Conservation (phyloP, 2,329 filamentous ascomycete species). For the Canariomyces notabilis region DNA sequence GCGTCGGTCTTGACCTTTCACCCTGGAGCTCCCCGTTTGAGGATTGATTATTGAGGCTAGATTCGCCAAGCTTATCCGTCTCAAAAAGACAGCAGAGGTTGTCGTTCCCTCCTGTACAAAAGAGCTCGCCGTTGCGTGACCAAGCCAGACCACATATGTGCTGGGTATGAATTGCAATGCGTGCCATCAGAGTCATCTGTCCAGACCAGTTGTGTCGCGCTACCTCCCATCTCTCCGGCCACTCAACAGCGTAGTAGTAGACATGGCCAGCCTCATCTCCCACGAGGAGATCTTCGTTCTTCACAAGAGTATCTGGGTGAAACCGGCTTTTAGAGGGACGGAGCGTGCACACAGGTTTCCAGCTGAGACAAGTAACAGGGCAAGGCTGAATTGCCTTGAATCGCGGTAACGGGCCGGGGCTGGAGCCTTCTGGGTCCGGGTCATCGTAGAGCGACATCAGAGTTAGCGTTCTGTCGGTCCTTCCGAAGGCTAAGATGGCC, state of each 20-base stretch:
- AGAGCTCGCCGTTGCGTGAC: constrained; percentile 59
- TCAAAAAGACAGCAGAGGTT: constrained; percentile 83
- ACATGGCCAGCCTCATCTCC: constrained; percentile 79
- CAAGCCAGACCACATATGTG: constrained; percentile 78
- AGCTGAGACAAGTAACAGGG: constrained; percentile 74
- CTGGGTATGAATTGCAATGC: constrained; percentile 74
- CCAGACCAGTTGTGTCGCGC: constrained; percentile 66
- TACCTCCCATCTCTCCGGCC: constrained; percentile 63
- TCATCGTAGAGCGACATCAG: constrained; percentile 71
- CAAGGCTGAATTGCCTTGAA: constrained; percentile 70
- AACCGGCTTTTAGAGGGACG: constrained; percentile 49
- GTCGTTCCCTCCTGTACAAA: constrained; percentile 90
- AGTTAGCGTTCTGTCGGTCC: constrained; percentile 69
- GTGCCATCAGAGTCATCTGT: constrained; percentile 69
- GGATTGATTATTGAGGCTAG: not conserved
- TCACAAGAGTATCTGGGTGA: constrained; percentile 45
- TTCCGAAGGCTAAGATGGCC: constrained; percentile 78
- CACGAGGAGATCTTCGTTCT: constrained; percentile 78
- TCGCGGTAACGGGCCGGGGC: constrained; percentile 51
- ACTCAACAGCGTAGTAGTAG: constrained; percentile 87
- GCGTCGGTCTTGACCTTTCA: not conserved
- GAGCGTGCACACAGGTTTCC: constrained; percentile 59
- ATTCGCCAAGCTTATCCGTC: constrained; percentile 51
- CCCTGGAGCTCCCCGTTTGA: not conserved
- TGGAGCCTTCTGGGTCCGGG: constrained; percentile 12